phyloP scores from a whole-genome alignment of 2,329 filamentous ascomycete genomes.

The Ilyonectria sp. region DNA sequence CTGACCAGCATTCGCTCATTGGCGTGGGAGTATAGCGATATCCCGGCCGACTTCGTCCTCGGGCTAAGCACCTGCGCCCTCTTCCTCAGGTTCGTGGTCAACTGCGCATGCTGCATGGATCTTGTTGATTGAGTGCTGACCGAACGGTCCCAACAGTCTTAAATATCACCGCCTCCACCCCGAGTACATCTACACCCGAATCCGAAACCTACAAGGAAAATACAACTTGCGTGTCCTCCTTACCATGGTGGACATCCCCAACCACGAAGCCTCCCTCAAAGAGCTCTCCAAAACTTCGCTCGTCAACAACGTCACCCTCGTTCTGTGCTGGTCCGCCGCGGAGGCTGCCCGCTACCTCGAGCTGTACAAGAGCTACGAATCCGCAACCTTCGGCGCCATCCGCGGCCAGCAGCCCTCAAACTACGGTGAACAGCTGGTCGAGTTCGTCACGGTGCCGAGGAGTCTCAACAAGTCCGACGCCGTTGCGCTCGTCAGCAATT shows the following conservation, averaged over 20 bases:
- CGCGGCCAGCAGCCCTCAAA: conserved; percentile 86
- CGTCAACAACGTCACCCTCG: conserved; percentile 91
- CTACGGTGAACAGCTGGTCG: conserved; percentile 89
- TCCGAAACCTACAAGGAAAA: conserved; percentile 85
- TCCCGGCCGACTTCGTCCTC: conserved; percentile 93
- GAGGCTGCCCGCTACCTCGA: conserved; percentile 96
- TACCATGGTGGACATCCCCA: conserved; percentile 94
- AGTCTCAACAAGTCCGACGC: conserved; percentile 97
- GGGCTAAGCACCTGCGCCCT: conserved; percentile 90
- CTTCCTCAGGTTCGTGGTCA: conserved; percentile 75
- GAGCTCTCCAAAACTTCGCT: conserved; percentile 94
- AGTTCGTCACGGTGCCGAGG: conserved; percentile 92
- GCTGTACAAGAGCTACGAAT: conserved; percentile 94
- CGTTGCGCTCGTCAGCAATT: conserved; percentile 89
- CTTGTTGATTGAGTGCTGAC: conserved; percentile 15
- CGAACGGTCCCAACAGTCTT: conserved; percentile 66
- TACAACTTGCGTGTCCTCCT: conserved; percentile 91
- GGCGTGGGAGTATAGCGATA: conserved; percentile 97
- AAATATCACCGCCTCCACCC: conserved; percentile 98
- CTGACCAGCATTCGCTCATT: conserved; percentile 85
- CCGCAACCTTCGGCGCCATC: conserved; percentile 85
- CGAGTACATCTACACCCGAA: conserved; percentile 97
- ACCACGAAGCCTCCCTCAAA: conserved; percentile 90
- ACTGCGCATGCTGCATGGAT: background rate
- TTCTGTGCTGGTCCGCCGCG: conserved; percentile 94